Conservation (phyloP, 2,329 filamentous ascomycete genomes). For the Pseudocercospora vitis region DNA sequence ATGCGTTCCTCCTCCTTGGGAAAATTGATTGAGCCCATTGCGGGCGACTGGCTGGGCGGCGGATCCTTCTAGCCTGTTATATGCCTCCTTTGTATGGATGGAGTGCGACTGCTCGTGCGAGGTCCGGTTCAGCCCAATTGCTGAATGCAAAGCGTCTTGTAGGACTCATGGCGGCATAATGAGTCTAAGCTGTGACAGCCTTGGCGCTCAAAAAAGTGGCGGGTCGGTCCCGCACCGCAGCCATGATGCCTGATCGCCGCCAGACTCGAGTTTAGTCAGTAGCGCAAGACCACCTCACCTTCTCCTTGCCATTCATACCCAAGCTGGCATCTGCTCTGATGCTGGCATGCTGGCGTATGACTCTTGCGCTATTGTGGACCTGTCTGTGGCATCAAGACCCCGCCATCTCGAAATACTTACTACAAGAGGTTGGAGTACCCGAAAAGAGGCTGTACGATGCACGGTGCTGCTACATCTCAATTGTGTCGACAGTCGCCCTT, state of each 20-base stretch:
- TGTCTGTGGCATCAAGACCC: too few species aligned
- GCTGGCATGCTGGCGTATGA: neutral
- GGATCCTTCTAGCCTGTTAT: neutral
- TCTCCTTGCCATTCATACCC: neutral
- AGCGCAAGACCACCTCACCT: neutral
- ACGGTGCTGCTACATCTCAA: too few species aligned
- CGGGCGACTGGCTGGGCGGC: constrained; percentile 20
- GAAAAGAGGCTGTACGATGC: too few species aligned
- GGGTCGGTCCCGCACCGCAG: neutral
- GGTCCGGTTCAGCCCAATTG: neutral
- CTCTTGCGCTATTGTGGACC: too few species aligned
- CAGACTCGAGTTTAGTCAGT: neutral
- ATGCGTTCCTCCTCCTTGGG: constrained; percentile 85
- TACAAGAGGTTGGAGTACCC: too few species aligned
- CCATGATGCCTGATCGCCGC: too few species aligned
- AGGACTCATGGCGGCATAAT: neutral
- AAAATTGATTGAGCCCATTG: constrained; percentile 67
- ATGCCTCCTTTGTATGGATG: neutral
- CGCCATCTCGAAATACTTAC: too few species aligned
- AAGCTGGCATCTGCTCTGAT: neutral
- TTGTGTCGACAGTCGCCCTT: too few species aligned
- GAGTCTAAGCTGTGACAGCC: constrained; percentile 4
- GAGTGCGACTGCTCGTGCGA: neutral
- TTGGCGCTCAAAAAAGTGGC: constrained; percentile 8
- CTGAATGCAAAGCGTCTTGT: too few species aligned